These are phyloP conservation scores for Candida albicans DNA, from an alignment of 1,139 yeast species.

Conservation along the genomic window DNA sequence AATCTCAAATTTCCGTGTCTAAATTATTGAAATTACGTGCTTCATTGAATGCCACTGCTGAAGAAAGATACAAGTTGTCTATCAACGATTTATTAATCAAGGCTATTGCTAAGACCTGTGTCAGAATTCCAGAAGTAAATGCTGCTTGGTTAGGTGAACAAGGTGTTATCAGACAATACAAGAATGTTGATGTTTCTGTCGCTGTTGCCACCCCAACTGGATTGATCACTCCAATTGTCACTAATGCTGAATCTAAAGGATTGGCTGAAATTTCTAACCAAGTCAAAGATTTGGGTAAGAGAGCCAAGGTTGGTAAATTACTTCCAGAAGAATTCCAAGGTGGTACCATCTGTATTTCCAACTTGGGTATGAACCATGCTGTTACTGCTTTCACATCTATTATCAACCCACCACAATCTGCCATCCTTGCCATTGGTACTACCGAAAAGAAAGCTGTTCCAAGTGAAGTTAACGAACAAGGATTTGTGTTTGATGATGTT, in stretches of 20 bases:
- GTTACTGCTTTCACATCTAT: slow-evolving; percentile 91
- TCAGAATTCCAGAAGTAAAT: slow-evolving; percentile 91
- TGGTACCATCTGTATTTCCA: slow-evolving; percentile 96
- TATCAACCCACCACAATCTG: slow-evolving; percentile 96
- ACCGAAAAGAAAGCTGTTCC: slow-evolving; percentile 91
- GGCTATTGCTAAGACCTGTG: slow-evolving; percentile 88
- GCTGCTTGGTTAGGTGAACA: slow-evolving; percentile 89
- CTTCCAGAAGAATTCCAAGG: slow-evolving; percentile 98
- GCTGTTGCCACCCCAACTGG: slow-evolving; percentile 99
- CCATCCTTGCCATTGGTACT: slow-evolving; percentile 93
- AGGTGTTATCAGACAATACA: slow-evolving; percentile 89
- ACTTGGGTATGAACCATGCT: slow-evolving; percentile 98
- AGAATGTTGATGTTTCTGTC: slow-evolving; percentile 91
- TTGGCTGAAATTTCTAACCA: slow-evolving; percentile 76
- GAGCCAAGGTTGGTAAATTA: slow-evolving; percentile 92
- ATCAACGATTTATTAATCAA: slow-evolving; percentile 93
- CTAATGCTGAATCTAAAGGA: slow-evolving; percentile 85
- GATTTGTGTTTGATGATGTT: slow-evolving; percentile 88
- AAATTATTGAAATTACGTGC: slow-evolving; percentile 91
- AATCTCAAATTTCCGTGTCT: slow-evolving; percentile 81
- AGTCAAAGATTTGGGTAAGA: slow-evolving; percentile 91
- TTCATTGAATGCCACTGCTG: slow-evolving; percentile 80
- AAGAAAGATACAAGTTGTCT: slow-evolving; percentile 87
- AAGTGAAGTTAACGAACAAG: slow-evolving; percentile 86
- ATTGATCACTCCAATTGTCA: slow-evolving; percentile 91